Evolutionary conservation across 495 filamentous ascomycete species (phyloP), one percentile per base, ranked within the genome.

Genomic region (Staphylotrichum tortipilum): DNA sequence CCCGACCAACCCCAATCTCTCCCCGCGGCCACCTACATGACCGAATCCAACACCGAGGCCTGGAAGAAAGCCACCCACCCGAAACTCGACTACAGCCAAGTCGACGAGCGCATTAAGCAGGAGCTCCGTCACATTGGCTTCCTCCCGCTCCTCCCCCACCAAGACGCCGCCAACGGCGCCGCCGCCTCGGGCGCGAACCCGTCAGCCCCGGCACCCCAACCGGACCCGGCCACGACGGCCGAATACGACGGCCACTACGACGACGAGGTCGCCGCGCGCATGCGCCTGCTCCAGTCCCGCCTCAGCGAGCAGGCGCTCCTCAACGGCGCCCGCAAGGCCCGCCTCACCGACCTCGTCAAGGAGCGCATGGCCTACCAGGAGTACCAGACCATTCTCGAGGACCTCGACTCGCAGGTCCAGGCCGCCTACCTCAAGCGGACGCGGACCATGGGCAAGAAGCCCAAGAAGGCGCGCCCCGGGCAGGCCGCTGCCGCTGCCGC

Each of bases 121-220:
- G 92, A 99, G 60, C 83, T 97, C 34, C 84, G 87, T n/a, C 85
- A 95, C 67, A 86, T 95, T 35, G 94, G 92, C 37, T 86, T 99
- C 66, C 72, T 96, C 18, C 77, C 85, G 1, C 72, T 81, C 7
- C 84, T 85, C 15, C 67, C 65, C 10, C 71, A 80, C 64, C 63
- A 69, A 23, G 68, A 69, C 35, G 37, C 56, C 1, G 2, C 26
- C 26, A 28, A 28, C 26, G 83, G 3, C 71, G 80, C 7, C 83
- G 84, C n/a, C 68, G 60, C 17, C 72, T 79, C 63, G 62, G 68
- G 34, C 79, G 89, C 43, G 80, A 82, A 33, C 84, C 82, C 53
- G 81, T 84, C 11, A 68, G 88, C 11, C 81, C 48, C 72, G 88
- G 0, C 88, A 64, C 66, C 28, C 33, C 58, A 2, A 47, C 57